Conservation (phyloP, 148 eudicot genomes). For the Cornus controversa region DNA sequence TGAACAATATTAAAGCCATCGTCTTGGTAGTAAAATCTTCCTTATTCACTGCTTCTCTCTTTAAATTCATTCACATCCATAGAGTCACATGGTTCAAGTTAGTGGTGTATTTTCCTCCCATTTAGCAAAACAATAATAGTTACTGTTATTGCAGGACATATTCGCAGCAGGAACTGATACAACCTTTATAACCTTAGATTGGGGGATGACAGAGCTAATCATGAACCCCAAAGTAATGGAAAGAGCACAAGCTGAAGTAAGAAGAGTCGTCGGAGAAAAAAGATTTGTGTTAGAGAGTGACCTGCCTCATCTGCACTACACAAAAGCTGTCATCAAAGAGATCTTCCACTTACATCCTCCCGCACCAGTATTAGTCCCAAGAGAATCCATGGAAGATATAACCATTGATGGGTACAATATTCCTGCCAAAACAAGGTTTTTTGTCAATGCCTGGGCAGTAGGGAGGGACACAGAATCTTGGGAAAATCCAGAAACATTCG, state of each 20-base stretch:
- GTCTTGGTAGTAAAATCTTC: slow-evolving; percentile 38
- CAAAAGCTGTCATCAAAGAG: slow-evolving; percentile 58
- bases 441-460: slow-evolving; percentile 48
- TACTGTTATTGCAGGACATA: slow-evolving; percentile 43
- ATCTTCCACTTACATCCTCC: slow-evolving; percentile 50
- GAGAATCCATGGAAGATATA: slow-evolving; percentile 45
- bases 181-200: slow-evolving; percentile 41
- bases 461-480: slow-evolving; percentile 42
- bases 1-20: slow-evolving; percentile 53
- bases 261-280: slow-evolving; percentile 26
- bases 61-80: not conserved
- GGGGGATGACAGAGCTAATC: no score
- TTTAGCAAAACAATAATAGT: slow-evolving; percentile 1
- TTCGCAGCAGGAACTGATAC: slow-evolving; percentile 64
- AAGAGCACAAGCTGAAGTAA: slow-evolving; percentile 49
- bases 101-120: no score
- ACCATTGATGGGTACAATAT: slow-evolving; percentile 39
- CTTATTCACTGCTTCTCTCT: not conserved
- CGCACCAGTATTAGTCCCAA: slow-evolving; percentile 52
- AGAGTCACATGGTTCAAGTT: no score
- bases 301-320: slow-evolving; percentile 38
- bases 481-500: slow-evolving; percentile 40
- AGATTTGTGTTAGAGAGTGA: slow-evolving; percentile 37
- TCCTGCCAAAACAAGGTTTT: slow-evolving; percentile 38
- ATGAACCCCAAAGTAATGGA: slow-evolving; percentile 40